phyloP scores from a whole-genome alignment of 2,329 filamentous ascomycete species.

The Pseudocercospora fijiensis region DNA sequence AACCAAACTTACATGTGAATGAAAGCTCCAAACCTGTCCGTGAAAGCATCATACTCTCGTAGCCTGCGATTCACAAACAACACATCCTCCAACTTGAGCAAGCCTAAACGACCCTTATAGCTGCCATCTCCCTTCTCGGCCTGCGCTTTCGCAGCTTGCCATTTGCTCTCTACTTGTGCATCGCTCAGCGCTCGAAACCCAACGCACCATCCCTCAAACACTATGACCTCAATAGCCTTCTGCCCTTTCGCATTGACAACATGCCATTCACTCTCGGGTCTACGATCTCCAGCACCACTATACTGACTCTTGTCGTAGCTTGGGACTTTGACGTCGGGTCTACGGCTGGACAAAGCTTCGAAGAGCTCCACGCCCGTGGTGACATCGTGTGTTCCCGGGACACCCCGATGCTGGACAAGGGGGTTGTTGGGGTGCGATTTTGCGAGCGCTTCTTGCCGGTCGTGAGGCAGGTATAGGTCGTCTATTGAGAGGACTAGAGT shows the following conservation, averaged over 20 bases:
- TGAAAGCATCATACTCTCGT: conserved; percentile 59
- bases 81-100: conserved; percentile 57
- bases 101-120: conserved; percentile 54
- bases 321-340: conserved; percentile 61
- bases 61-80: conserved; percentile 60
- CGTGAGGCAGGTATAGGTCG: conserved; percentile 80
- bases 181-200: conserved; percentile 70
- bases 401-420: conserved; percentile 76
- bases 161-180: conserved; percentile 55
- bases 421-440: conserved; percentile 66
- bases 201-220: conserved; percentile 90
- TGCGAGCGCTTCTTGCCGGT: conserved; percentile 65
- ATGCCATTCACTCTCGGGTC: conserved; percentile 62
- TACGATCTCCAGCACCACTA: conserved; percentile 72
- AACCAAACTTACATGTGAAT: conserved; percentile 60
- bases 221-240: conserved; percentile 58
- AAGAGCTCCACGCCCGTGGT: conserved; percentile 64
- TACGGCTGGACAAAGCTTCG: conserved; percentile 52
- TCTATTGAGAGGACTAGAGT: conserved; percentile 79
- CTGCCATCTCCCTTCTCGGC: conserved; percentile 40
- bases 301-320: conserved; percentile 82
- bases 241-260: conserved; percentile 55
- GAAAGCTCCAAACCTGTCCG: conserved; percentile 60
- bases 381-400: conserved; percentile 81
- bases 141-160: conserved; percentile 52